Conservation (phyloP, 2,329 filamentous ascomycete genomes). For the Colletotrichum tanaceti region DNA sequence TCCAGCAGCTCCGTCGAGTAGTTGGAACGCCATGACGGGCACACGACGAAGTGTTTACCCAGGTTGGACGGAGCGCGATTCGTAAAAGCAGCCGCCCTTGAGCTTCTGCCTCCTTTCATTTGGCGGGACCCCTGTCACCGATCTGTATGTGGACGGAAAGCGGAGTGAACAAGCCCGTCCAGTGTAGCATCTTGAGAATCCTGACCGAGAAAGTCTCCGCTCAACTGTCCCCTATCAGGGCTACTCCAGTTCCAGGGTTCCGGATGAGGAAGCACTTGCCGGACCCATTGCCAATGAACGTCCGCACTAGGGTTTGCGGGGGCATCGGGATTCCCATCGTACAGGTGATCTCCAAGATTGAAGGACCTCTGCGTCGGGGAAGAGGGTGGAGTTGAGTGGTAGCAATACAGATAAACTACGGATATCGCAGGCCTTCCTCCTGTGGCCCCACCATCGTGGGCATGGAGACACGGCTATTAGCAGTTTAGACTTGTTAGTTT, state of each 20-base stretch:
- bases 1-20: background rate
- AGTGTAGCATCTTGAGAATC: constrained; percentile 17
- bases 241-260: background rate
- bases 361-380: constrained; percentile 14
- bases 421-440: constrained; percentile 16
- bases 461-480: background rate
- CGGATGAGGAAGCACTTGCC: constrained; percentile 9
- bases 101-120: constrained; percentile 25
- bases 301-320: background rate
- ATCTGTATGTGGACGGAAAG: constrained; percentile 13
- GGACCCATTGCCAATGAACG: constrained; percentile 4
- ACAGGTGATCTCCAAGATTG: constrained; percentile 15
- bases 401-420: constrained; percentile 1
- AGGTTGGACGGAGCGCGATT: constrained; percentile 1
- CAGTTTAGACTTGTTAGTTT: constrained; percentile 11
- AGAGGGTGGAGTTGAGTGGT: constrained; percentile 11
- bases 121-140: constrained; percentile 4
- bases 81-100: background rate
- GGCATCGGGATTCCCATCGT: background rate
- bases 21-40: background rate
- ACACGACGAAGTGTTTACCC: constrained; percentile 8
- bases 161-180: constrained; percentile 11
- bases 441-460: constrained; percentile 11
- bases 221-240: background rate
- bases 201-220: constrained; percentile 8